Conservation (phyloP, 371 early-diverging fungal genomes). For the Mucor saturninus region DNA sequence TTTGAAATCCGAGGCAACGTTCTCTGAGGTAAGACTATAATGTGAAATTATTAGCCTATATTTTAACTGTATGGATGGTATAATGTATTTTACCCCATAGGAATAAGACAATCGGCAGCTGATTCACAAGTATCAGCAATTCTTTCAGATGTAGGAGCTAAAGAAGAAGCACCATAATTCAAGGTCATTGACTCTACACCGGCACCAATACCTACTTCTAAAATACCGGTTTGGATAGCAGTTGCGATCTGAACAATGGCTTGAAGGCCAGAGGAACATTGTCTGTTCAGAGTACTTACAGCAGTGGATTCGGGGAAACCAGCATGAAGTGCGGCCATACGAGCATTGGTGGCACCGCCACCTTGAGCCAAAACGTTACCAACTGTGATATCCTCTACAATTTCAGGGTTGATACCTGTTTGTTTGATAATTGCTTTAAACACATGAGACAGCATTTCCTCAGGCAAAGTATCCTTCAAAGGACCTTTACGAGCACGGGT, state of each 20-base stretch:
- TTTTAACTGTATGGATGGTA: not conserved
- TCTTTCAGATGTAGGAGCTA: constrained; percentile 77
- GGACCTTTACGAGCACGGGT: constrained; percentile 91
- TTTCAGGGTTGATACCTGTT: constrained; percentile 83
- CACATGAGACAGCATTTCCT: constrained; percentile 81
- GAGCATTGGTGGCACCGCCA: constrained; percentile 82
- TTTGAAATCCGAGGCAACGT: constrained; percentile 88
- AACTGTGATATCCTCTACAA: constrained; percentile 94
- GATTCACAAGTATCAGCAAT: constrained; percentile 67
- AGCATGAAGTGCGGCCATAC: constrained; percentile 85
- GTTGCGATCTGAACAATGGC: constrained; percentile 90
- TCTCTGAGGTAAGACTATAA: constrained; percentile 91
- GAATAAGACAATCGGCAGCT: constrained; percentile 83
- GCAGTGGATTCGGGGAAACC: constrained; percentile 89
- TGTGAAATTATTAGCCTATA: not conserved
- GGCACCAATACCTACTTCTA: constrained; percentile 96
- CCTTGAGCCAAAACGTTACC: constrained; percentile 94
- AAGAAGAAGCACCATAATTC: constrained; percentile 83
- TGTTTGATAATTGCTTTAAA: constrained; percentile 82
- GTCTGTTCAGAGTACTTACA: constrained; percentile 92
- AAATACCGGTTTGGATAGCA: constrained; percentile 90
- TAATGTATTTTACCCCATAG: constrained; percentile 74
- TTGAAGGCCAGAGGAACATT: constrained; percentile 97
- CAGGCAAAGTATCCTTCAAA: constrained; percentile 90
- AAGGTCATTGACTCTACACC: constrained; percentile 99